Evolutionary conservation across 2,329 filamentous ascomycete genomes (phyloP), one percentile per base, ranked within the genome.

Genomic region (Rhynchosporium graminicola): DNA sequence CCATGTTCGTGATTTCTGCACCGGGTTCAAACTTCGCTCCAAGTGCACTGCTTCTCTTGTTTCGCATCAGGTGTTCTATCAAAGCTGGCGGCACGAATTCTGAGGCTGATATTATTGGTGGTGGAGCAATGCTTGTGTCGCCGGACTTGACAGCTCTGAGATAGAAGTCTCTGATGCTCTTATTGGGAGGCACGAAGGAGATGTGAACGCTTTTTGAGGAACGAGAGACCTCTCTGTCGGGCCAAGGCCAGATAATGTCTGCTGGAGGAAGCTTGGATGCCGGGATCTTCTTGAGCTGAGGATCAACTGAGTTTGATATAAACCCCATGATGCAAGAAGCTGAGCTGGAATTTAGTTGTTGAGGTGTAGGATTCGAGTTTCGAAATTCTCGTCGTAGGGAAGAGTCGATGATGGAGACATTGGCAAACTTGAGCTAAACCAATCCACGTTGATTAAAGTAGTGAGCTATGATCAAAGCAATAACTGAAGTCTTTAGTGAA

Each of bases 1-100:
- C 70, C 67, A 72, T 68, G 57, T 72, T 65, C 4, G 69, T 70
- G 50, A 71, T 71, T 8, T 66, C 57, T 20, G 69, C 64, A 12
- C 20, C 15, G 4, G 20, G 0, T 1, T 36, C 26, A 54, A 65
- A 70, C 51, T 72, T 72, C 10, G 64, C 62, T 10, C 56, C 66
- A 3, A 72, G 52, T 1, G 70, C 70, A 15, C 60, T 62, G 38
- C 61, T 40, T 33, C 67, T 68, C 61, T 72, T 72, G 3, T 51
- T 59, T 3, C 70, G 59, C 69, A 72, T 72, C 13, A 72, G 38
- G 7, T 66, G 57, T 15, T 51, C 52, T 6, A 69, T 36, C 2
- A 71, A 38, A 2, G 51, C 2, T 28, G 10, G 31, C 9, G 69
- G 66, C 0, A 72, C 63, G 45, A 71, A 71, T 20, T 59, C 13